Percentiles rank a stretch among this genome's conserved stretches.
These are phyloP conservation scores for Yamadazyma aaseri DNA, from an alignment of 1,139 yeast genomes.

Conservation along the genomic window DNA sequence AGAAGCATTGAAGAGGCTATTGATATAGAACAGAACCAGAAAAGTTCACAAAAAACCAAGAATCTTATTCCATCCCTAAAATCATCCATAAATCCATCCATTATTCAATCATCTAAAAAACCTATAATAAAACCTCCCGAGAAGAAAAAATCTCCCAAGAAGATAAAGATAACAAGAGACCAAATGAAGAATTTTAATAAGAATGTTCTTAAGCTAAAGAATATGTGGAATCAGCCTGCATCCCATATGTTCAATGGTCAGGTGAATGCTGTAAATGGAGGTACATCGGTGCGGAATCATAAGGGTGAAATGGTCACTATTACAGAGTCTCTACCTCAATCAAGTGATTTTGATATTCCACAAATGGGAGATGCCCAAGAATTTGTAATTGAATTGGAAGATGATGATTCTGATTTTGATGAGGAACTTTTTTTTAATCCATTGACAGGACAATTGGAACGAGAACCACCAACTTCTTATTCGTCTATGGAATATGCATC, in stretches of 20 bases:
- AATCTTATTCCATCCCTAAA: neutral
- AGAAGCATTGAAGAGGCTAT: constrained; percentile 1
- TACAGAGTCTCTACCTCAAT: constrained; percentile 16
- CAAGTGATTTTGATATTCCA: constrained; percentile 10
- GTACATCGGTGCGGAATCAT: neutral
- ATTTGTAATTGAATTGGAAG: constrained; percentile 33
- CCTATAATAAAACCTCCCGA: constrained; percentile 4
- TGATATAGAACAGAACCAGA: constrained; percentile 2
- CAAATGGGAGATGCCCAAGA: constrained; percentile 21
- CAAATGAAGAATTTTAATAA: constrained; percentile 18
- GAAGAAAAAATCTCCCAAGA: constrained; percentile 8
- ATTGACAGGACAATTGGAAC: constrained; percentile 31
- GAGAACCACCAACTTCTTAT: constrained; percentile 33
- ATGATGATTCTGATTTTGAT: constrained; percentile 19
- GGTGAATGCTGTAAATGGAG: neutral
- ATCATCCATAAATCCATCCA: neutral
- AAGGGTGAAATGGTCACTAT: constrained; percentile 1
- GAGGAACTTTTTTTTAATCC: constrained; percentile 37
- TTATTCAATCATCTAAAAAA: neutral
- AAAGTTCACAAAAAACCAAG: neutral
- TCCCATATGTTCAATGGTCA: constrained; percentile 18
- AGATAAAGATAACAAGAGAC: constrained; percentile 11
- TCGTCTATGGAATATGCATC: constrained; percentile 18
- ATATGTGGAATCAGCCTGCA: constrained; percentile 40
- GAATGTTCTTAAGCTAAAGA: constrained; percentile 22